A percentile compares a stretch with the other conserved stretches of the same genome.
phyloP scores from a whole-genome alignment of 2,329 filamentous ascomycete genomes.

The Monosporascus sp. region DNA sequence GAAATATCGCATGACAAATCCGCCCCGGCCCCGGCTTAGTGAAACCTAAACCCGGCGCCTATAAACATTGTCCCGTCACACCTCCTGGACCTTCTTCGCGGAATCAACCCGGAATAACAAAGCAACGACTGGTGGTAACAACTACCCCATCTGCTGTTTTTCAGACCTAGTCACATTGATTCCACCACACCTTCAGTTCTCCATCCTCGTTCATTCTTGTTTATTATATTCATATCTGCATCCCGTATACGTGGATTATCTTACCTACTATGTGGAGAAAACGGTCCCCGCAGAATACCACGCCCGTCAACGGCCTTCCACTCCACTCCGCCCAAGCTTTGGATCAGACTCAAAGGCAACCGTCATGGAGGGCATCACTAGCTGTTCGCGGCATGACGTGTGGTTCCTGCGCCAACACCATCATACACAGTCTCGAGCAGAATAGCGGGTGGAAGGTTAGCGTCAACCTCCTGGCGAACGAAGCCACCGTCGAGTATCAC shows the following conservation, averaged over 20 bases:
- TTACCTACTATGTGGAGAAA: neutral
- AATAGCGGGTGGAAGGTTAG: slow-evolving; percentile 52
- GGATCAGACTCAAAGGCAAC: neutral
- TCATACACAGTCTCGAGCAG: slow-evolving; percentile 54
- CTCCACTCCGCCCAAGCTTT: neutral
- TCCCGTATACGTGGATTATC: slow-evolving; percentile 10
- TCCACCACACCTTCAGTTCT: too few relatives aligned
- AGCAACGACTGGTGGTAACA: too few relatives aligned
- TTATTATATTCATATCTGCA: too few relatives aligned
- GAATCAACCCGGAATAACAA: too few relatives aligned
- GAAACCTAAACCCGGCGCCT: neutral
- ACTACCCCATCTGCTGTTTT: too few relatives aligned
- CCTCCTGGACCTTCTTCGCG: too few relatives aligned
- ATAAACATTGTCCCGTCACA: too few relatives aligned
- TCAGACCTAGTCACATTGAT: too few relatives aligned
- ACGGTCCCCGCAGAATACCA: neutral
- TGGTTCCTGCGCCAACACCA: slow-evolving; percentile 59
- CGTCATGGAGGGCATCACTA: slow-evolving; percentile 26
- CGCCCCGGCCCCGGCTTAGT: neutral
- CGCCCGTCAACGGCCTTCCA: neutral
- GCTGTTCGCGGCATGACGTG: slow-evolving; percentile 71
- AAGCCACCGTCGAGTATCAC: slow-evolving; percentile 54
- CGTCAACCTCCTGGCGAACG: slow-evolving; percentile 64
- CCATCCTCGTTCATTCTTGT: too few relatives aligned
- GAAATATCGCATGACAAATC: neutral